Base-by-base conservation (phyloP, 1,139 yeast species). In the Blastobotrys arbuscula region DNA sequence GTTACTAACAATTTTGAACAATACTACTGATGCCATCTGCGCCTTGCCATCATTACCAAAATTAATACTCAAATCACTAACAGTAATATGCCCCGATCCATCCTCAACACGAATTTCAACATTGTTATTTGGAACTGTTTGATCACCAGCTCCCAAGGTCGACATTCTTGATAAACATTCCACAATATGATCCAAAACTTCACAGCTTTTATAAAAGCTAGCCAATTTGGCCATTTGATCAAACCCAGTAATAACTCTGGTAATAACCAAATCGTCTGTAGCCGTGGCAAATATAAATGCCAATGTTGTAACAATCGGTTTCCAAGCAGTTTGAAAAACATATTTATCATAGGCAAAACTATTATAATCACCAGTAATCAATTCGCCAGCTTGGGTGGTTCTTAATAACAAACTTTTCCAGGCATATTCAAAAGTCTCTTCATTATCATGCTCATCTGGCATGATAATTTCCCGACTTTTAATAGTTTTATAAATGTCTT, bases 381-480 rank as follows among this genome's bases (percentile, higher is more conserved):
- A 50, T 9, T 53, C 48, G 6, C 69, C 70, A 3, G 68, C 65
- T 28, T 58, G 58, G 30, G 57, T 58, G 9, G 58, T 61, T 53
- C 57, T 62, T 1, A 88, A 78, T 47, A 90, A 78, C 55, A 88
- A 69, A 54, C 86, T 85, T 59, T 85, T 84, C 99, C 99, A 94
- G 16, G 84, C 81, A 61, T 86, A 92, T 62, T 90, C 97, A 68
- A 90, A 92, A 81, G 96, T 84, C 61, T 85, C 89, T 30, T 81
- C 83, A 16, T 73, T 74, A 37, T 88, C 89, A 60, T 90, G 97
- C 63, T 94, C 99, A 59, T 92, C 98, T 0, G 98, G 97, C 90
- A 94, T 87, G 48, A 94, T 88, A 54, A 92, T 92, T 66, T 94
- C 99, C 47, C 86, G 78, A 49, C 84, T 88, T 55, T 79, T 77